Base-by-base conservation (phyloP, 306 rosid species). In the Dalbergia oliveri region DNA sequence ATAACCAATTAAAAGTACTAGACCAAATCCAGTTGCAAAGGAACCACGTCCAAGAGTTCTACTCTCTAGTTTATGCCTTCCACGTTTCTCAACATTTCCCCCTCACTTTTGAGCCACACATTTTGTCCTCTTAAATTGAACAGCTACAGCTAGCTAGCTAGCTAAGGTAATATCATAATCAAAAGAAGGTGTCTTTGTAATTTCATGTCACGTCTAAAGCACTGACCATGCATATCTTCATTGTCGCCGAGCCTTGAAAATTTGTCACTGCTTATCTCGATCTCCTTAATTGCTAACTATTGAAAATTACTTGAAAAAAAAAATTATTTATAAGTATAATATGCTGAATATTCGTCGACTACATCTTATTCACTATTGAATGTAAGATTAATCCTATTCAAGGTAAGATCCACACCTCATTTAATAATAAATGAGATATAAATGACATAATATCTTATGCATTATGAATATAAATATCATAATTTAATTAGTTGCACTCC, bases 91-190 rank as follows among this genome's bases (percentile, higher is more conserved):
- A 60, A 39, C 50, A 72, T 11, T 72, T 65, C 3, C 35, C 31
- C 11, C 10, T 64, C 19, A n/a, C 19, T 78, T 79, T 50, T 66
- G 56, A 79, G 78, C 84, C 87, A 79, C 87, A 73, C 3, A 63
- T 83, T 78, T 12, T 66, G 16, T 9, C 62, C 69, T 76, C 59
- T 69, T 47, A 21, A 44, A 11, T 21, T 54, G 39, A 69, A 34
- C 33, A 21, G 5, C 31, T 26, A 26, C 31, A 26, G 31, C 43
- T 54, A 54, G 33, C 56, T 67, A 11, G 16, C 65, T 43, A 60
- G 18, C 4, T 16, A n/a, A 11, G 13, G 58, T 4, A 12, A 15
- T 72, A 81, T 81, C 77, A 82, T 49, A 31, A 72, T 78, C 80
- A 56, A 35, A 65, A 72, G 51, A 65, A 72, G 51, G 34, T 5